Percentiles rank a stretch among this genome's conserved stretches.
Evolutionary conservation across 2,329 filamentous ascomycete genomes (phyloP).

Genomic region (Knufia petricola): DNA sequence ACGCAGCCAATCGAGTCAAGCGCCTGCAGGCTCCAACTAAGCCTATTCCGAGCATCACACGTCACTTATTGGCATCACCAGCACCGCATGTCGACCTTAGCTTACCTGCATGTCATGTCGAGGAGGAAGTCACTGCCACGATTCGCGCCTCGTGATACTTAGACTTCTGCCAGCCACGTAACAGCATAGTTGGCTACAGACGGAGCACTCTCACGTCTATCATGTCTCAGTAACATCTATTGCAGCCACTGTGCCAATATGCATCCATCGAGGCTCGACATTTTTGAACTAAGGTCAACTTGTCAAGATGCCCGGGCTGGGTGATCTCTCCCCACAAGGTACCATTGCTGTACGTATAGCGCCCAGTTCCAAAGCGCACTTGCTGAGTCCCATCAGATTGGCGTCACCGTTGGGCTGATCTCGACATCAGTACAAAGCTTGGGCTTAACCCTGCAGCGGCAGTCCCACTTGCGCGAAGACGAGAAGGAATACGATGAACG

Average conservation of each 20-base stretch:
- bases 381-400: slow-evolving; percentile 51
- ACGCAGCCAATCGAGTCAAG: slow-evolving; percentile 1
- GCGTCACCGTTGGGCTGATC: slow-evolving; percentile 82
- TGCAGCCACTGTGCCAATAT: background rate
- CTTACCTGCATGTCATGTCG: background rate
- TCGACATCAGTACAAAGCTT: slow-evolving; percentile 93
- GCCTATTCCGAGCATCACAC: background rate
- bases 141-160: background rate
- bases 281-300: too few species aligned
- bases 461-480: slow-evolving; percentile 96
- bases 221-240: slow-evolving; percentile 1
- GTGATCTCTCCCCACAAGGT: slow-evolving; percentile 67
- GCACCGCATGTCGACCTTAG: background rate
- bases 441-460: slow-evolving; percentile 89
- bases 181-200: background rate
- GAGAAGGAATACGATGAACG: slow-evolving; percentile 74
- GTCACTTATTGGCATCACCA: slow-evolving; percentile 1
- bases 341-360: slow-evolving; percentile 59
- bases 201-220: background rate
- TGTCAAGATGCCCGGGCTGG: slow-evolving; percentile 57
- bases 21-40: background rate
- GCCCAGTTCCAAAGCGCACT: slow-evolving; percentile 2
- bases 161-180: background rate
- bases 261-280: background rate
- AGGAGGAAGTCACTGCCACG: background rate